Evolutionary conservation across 2,329 filamentous ascomycete species (phyloP).

Genomic region (Colletotrichum liriopes): DNA sequence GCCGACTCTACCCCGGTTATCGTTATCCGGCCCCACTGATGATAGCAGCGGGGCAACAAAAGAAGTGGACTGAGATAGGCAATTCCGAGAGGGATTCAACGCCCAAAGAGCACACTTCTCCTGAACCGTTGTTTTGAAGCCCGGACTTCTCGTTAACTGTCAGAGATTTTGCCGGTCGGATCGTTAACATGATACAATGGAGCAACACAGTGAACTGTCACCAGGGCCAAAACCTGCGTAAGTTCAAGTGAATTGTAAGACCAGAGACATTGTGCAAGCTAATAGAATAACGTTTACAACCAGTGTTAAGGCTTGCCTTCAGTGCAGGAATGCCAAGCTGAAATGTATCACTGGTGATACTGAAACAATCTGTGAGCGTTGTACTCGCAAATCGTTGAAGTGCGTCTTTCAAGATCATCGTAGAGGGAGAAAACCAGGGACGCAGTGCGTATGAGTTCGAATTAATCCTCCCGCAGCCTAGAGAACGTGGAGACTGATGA

Average conservation of each 20-base stretch:
- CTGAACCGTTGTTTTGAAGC: neutral
- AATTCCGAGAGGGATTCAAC: neutral
- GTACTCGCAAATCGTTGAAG: constrained; percentile 54
- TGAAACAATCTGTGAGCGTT: constrained; percentile 53
- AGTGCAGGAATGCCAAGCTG: constrained; percentile 58
- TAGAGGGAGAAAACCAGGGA: constrained; percentile 56
- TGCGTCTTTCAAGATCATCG: constrained; percentile 58
- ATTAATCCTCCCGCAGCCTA: no score
- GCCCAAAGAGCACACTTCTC: neutral
- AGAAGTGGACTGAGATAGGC: constrained; percentile 14
- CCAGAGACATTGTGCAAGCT: neutral
- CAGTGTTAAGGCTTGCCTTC: constrained; percentile 52
- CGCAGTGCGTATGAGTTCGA: constrained; percentile 47
- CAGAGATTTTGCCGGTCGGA: neutral
- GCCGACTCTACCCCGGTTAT: constrained; percentile 7
- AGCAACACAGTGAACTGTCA: neutral
- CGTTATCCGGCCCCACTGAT: neutral
- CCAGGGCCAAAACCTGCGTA: constrained; percentile 9
- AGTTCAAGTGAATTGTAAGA: neutral
- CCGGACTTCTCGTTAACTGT: neutral
- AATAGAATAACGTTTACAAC: neutral
- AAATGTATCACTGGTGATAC: constrained; percentile 50
- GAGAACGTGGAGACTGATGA: neutral
- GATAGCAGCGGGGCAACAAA: constrained; percentile 6
- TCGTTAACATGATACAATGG: neutral